phyloP scores from a whole-genome alignment of 768 basidiomycete genomes.

The Arthromyces matolae region DNA sequence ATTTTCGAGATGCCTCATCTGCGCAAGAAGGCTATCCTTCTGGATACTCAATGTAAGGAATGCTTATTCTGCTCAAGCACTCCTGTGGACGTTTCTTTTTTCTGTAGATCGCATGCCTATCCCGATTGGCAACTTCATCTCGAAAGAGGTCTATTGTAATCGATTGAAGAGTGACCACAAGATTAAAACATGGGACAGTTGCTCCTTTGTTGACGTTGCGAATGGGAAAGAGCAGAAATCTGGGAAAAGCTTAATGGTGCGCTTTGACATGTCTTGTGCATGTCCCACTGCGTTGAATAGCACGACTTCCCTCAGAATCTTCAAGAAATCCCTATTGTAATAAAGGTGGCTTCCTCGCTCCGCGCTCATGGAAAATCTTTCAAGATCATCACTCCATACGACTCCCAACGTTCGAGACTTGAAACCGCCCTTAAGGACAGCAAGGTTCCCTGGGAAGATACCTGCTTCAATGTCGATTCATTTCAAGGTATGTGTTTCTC shows the following conservation, averaged over 20 bases:
- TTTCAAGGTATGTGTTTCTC: conserved; percentile 58
- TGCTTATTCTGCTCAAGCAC: not conserved
- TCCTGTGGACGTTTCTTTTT: not conserved
- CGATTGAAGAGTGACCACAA: conserved; percentile 45
- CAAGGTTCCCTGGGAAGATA: conserved; percentile 51
- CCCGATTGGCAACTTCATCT: conserved; percentile 60
- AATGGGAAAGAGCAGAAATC: conserved; percentile 27
- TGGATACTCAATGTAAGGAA: conserved; percentile 59
- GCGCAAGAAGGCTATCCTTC: conserved; percentile 35
- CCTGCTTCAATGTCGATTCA: conserved; percentile 72
- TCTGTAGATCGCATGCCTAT: conserved; percentile 58
- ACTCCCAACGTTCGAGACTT: conserved; percentile 56
- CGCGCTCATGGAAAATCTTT: conserved; percentile 39
- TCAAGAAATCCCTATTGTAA: conserved; percentile 43
- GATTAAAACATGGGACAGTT: conserved; percentile 34
- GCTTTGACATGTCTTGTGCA: conserved; percentile 7
- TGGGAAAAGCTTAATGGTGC: conserved; percentile 37
- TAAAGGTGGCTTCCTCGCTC: conserved; percentile 37
- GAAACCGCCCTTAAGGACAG: conserved; percentile 45
- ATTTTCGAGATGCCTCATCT: conserved; percentile 62
- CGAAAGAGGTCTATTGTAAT: conserved; percentile 51
- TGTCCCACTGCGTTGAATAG: conserved; percentile 3
- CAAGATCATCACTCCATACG: conserved; percentile 72
- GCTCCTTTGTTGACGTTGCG: conserved; percentile 54
- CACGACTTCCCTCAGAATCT: conserved; percentile 40